phyloP scores from a whole-genome alignment of 148 eudicot genomes.

The Rhododendron molle region DNA sequence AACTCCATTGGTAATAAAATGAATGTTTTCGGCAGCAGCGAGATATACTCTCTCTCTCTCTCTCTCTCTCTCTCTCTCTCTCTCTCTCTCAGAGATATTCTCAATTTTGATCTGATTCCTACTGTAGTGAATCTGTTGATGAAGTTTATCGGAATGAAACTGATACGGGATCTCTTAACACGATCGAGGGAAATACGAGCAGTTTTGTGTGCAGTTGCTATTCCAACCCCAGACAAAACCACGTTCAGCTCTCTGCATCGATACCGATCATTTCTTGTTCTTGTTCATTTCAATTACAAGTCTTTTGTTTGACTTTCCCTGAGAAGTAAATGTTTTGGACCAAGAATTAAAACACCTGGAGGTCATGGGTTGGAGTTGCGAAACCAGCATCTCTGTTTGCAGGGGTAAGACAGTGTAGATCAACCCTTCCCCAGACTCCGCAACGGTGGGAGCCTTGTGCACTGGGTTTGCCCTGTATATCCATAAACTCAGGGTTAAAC shows the following conservation, averaged over 20 bases:
- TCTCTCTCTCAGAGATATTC: neutral
- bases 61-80: neutral
- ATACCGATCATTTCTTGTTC: too few relatives aligned
- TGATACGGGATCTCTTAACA: neutral
- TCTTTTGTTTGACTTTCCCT: neutral
- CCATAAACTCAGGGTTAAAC: too few relatives aligned
- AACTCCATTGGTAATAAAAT: slow-evolving; percentile 2
- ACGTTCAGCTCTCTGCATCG: neutral
- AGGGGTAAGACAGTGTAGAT: too few relatives aligned
- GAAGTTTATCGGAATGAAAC: neutral
- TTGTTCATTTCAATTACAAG: neutral
- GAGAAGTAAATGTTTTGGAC: too few relatives aligned
- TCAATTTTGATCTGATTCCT: too few relatives aligned
- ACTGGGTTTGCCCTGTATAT: too few relatives aligned
- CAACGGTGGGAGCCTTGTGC: too few relatives aligned
- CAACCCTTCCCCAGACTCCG: rapidly evolving
- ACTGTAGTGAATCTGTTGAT: neutral
- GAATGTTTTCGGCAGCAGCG: neutral
- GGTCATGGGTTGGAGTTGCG: too few relatives aligned
- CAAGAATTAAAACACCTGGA: too few relatives aligned
- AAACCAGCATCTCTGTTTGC: too few relatives aligned
- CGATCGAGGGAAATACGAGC: neutral
- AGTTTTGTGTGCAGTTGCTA: too few relatives aligned
- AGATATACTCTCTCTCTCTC: neutral
- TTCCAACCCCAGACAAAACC: neutral